Evolutionary conservation across 441 rosid species (phyloP).

Genomic region (Gossypium davidsonii): DNA sequence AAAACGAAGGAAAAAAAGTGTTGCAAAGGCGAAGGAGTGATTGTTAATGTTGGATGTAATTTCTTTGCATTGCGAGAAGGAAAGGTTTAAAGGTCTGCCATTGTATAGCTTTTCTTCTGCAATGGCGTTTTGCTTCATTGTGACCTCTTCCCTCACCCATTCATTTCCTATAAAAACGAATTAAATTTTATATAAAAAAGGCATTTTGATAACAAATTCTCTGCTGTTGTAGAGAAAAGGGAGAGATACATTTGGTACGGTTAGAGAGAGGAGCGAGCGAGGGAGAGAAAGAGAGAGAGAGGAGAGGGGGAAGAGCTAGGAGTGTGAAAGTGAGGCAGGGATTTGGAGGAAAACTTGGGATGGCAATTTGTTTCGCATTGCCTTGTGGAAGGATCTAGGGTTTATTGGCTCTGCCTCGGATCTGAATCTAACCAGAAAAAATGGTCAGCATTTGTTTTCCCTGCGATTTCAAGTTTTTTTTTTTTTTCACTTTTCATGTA

Average conservation of each 20-base stretch:
- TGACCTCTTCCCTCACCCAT: not conserved
- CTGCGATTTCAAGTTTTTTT: not conserved
- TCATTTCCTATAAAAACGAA: not conserved
- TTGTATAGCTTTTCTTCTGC: constrained; percentile 16
- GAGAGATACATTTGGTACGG: not conserved
- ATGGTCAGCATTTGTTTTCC: constrained; percentile 24
- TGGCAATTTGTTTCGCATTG: constrained; percentile 18
- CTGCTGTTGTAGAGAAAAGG: not conserved
- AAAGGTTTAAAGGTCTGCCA: constrained; percentile 21
- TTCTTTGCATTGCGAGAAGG: not conserved
- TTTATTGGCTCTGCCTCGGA: constrained; percentile 20
- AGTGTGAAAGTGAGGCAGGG: constrained; percentile 5
- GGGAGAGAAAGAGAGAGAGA: not conserved
- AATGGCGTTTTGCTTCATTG: constrained; percentile 7
- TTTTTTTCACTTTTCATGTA: not conserved
- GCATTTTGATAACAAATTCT: not conserved
- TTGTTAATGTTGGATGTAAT: not conserved
- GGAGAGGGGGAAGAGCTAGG: not conserved
- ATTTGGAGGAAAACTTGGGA: not conserved
- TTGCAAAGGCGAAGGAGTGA: constrained; percentile 6
- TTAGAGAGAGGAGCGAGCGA: not conserved
- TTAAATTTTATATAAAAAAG: not conserved
- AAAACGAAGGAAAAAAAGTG: constrained; percentile 14
- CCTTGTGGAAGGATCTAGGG: constrained; percentile 19
- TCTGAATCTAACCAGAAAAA: constrained; percentile 22